phyloP scores from a whole-genome alignment of 768 basidiomycete genomes.

The Dictyophora rubrovolvata region DNA sequence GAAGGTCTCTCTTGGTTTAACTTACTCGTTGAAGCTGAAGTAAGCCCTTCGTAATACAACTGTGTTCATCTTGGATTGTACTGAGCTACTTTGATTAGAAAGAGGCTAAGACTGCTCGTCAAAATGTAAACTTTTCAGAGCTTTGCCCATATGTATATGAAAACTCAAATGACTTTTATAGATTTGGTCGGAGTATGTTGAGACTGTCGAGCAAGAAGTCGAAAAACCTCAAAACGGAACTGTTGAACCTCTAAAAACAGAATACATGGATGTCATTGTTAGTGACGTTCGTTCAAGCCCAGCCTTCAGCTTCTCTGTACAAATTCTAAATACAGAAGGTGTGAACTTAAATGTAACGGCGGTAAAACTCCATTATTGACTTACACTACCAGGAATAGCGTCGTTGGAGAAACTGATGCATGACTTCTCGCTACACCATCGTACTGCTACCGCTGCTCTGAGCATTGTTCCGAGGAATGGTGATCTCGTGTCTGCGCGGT shows the following conservation, averaged over 20 bases:
- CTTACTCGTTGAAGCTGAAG: slow-evolving; percentile 80
- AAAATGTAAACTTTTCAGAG: slow-evolving; percentile 55
- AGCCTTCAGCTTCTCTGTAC: slow-evolving; percentile 83
- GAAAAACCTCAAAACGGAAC: slow-evolving; percentile 23
- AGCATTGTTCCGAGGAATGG: slow-evolving; percentile 74
- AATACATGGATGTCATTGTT: slow-evolving; percentile 89
- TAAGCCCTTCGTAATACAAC: slow-evolving; percentile 18
- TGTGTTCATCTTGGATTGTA: background rate
- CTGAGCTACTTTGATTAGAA: slow-evolving; percentile 29
- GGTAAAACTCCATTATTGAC: background rate
- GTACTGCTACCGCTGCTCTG: slow-evolving; percentile 44
- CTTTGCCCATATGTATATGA: background rate
- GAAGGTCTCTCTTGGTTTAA: slow-evolving; percentile 71
- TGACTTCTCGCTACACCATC: slow-evolving; percentile 85
- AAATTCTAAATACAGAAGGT: slow-evolving; percentile 89
- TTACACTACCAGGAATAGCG: slow-evolving; percentile 57
- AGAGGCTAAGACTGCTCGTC: slow-evolving; percentile 70
- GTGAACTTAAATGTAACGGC: slow-evolving; percentile 9
- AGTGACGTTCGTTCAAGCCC: slow-evolving; percentile 71
- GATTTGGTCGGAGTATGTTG: slow-evolving; percentile 86
- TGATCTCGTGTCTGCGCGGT: slow-evolving; percentile 90
- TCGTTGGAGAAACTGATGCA: slow-evolving; percentile 89
- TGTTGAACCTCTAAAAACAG: slow-evolving; percentile 47
- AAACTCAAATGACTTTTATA: slow-evolving; percentile 19
- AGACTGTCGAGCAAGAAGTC: slow-evolving; percentile 49